Evolutionary conservation across 2,329 filamentous ascomycete genomes (phyloP).

Genomic region (Nemania abortiva): DNA sequence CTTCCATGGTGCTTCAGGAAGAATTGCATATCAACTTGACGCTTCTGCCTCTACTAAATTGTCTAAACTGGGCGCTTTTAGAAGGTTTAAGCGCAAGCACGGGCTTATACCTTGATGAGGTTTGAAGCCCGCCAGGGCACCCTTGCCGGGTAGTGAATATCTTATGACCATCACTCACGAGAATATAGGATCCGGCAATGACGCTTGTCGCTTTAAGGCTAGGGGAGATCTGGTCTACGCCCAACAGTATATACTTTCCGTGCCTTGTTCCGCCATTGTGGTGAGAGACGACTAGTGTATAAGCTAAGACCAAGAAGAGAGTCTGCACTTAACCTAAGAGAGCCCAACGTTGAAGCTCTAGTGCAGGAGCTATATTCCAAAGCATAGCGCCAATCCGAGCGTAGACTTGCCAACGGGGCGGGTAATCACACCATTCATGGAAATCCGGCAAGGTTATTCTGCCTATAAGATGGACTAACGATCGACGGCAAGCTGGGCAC

Average conservation of each 20-base stretch:
- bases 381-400: background rate
- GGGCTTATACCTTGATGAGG: background rate
- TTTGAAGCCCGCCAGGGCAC: background rate
- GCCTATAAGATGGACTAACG: slow-evolving; percentile 16
- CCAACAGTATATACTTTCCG: background rate
- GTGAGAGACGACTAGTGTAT: background rate
- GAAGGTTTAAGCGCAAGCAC: background rate
- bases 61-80: background rate
- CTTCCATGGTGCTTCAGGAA: background rate
- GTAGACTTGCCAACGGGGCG: slow-evolving; percentile 13
- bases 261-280: no score
- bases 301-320: background rate
- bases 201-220: background rate
- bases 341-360: slow-evolving; percentile 1
- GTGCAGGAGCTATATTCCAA: slow-evolving; percentile 5
- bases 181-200: slow-evolving; percentile 1
- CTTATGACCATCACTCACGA: slow-evolving; percentile 19
- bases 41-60: background rate
- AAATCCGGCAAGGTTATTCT: slow-evolving; percentile 1
- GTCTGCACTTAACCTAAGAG: slow-evolving; percentile 4
- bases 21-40: background rate
- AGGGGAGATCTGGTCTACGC: background rate
- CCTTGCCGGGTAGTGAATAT: slow-evolving; percentile 16
- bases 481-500: slow-evolving; percentile 34
- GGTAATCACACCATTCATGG: slow-evolving; percentile 29